phyloP scores from a whole-genome alignment of 805 yeast genomes.

The Kuraishia hungarica region DNA sequence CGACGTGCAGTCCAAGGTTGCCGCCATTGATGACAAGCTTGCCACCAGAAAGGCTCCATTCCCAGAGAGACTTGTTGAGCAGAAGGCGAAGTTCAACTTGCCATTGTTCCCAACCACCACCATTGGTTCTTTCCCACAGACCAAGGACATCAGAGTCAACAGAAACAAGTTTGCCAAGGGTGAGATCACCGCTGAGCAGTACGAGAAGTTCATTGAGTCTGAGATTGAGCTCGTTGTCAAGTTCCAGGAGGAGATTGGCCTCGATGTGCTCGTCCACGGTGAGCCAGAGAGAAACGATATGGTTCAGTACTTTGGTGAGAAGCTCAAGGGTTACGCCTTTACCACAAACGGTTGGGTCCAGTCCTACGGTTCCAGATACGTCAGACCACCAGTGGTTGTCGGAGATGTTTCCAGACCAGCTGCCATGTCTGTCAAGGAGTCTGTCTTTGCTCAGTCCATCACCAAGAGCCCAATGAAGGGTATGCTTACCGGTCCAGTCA shows the following conservation, averaged over 20 bases:
- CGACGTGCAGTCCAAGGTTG: slow-evolving; percentile 81
- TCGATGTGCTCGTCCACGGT: slow-evolving; percentile 98
- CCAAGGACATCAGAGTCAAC: slow-evolving; percentile 97
- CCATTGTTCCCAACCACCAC: slow-evolving; percentile 99
- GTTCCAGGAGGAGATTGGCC: slow-evolving; percentile 99
- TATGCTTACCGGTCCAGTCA: slow-evolving; percentile 99
- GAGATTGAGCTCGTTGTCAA: slow-evolving; percentile 93
- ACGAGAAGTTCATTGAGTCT: slow-evolving; percentile 92
- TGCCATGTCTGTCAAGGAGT: slow-evolving; percentile 98
- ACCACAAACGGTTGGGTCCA: slow-evolving; percentile 99
- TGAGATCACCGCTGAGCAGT: slow-evolving; percentile 87
- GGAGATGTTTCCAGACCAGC: slow-evolving; percentile 99
- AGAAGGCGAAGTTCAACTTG: slow-evolving; percentile 79
- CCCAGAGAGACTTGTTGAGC: slow-evolving; percentile 80
- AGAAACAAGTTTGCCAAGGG: slow-evolving; percentile 99
- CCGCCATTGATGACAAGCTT: slow-evolving; percentile 64
- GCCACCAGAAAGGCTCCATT: slow-evolving; percentile 83
- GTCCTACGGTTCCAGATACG: slow-evolving; percentile 99
- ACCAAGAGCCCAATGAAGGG: slow-evolving; percentile 97
- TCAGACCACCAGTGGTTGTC: slow-evolving; percentile 98
- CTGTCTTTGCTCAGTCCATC: slow-evolving; percentile 96
- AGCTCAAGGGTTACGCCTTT: slow-evolving; percentile 96
- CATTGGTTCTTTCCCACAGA: slow-evolving; percentile 99
- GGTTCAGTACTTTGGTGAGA: slow-evolving; percentile 99
- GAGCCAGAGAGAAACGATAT: slow-evolving; percentile 99